Evolutionary conservation across 148 eudicot genomes (phyloP), one percentile per base, ranked within the genome.

Genomic region (Rheum nobile): DNA sequence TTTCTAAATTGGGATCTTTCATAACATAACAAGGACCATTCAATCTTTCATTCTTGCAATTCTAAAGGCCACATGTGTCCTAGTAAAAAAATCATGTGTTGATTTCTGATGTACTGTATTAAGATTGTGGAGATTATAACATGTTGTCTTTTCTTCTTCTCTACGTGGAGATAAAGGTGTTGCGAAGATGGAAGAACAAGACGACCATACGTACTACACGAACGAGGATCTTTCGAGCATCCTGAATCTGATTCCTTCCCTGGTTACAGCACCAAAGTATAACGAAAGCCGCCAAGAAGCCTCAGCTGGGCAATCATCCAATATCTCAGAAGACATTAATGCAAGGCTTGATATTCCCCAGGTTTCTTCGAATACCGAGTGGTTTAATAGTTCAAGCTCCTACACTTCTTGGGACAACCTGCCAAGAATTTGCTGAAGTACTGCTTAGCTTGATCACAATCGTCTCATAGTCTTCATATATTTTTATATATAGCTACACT

Each of bases 191-290:
- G 81, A 80, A 67, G 80, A 79, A 65, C 69, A 52, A 75, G 83
- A 80, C 22, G 81, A 79, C 43, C 83, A 85, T 70, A 34, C 72
- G 75, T 79, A 81, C 77, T 41, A 74, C 1, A 77, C 72, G 47
- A 87, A 85, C 29, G 91, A 88, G 42, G 98, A 88, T 74, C 79
- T 93, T 32, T 80, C 88, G 24, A 85, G 84, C 86, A 77, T 89
- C 37, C 90, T 93, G 6, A 86, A 90, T 73, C 81, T 84, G 38
- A 90, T 90, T 71, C 91, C 97, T 1, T 50, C 85, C 0, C 79
- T 83, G 6, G 92, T 77, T 26, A 75, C 82, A 0, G 82, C 79
- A 29, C 95, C 92, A 0, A 75, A 80, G 8, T 88, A 91, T 90
- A 86, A 78, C n/a, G 90, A 74, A 43, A 67, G 79, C 35, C 78